These are phyloP conservation scores for Astrephomene gubernaculifera DNA, from an alignment of 139 green algal genomes.

Conservation along the genomic window DNA sequence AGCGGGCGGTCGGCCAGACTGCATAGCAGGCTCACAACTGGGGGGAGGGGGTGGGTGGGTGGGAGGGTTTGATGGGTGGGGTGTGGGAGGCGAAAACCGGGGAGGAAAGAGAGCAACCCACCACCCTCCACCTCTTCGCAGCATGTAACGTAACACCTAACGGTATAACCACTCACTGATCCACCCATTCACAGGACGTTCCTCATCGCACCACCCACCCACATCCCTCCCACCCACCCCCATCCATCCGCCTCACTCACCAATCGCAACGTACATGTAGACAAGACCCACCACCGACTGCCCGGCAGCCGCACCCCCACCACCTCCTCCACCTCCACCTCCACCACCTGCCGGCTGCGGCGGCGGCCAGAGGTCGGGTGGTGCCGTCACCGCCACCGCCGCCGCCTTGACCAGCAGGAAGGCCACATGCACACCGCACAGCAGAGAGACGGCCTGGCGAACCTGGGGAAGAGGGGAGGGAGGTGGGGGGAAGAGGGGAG, in stretches of 20 bases:
- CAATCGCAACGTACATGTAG: slow-evolving; percentile 25
- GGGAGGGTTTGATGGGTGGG: background rate
- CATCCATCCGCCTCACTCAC: background rate
- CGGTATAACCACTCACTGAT: too few relatives aligned
- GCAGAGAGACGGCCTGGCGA: background rate
- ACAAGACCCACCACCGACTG: slow-evolving; percentile 13
- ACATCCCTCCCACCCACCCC: background rate
- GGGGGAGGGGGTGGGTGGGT: background rate
- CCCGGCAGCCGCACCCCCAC: background rate
- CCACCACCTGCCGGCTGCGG: background rate
- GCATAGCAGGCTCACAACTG: slow-evolving; percentile 20
- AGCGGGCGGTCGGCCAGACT: background rate
- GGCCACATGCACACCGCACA: background rate
- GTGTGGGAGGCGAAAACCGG: background rate
- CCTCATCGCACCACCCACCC: background rate
- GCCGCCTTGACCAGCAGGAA: slow-evolving; percentile 44
- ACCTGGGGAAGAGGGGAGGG: slow-evolving; percentile 10
- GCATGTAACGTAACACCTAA: too few relatives aligned
- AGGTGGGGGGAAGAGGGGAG: background rate
- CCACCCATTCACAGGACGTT: too few relatives aligned
- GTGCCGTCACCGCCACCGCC: slow-evolving; percentile 39
- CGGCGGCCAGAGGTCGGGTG: slow-evolving; percentile 4
- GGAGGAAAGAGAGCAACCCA: background rate
- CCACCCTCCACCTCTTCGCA: too few relatives aligned
- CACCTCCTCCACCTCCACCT: background rate